Base-by-base conservation (phyloP, 164 flowering plant species). In the Vitis amurensis region DNA sequence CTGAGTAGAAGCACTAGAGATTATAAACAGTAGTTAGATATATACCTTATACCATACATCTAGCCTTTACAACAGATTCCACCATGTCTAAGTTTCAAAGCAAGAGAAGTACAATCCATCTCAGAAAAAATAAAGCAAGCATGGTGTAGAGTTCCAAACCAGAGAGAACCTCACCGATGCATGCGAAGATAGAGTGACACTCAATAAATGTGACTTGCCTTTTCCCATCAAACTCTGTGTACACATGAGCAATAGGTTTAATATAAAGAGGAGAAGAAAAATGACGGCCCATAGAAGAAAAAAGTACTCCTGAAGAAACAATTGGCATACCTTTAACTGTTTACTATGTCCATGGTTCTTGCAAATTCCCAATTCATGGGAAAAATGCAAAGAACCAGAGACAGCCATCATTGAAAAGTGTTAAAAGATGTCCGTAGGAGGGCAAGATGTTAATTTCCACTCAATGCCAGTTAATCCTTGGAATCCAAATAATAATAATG, bases 301-400 rank as follows among this genome's bases (percentile, higher is more conserved):
- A 30, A 51, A 14, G 55, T 29, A 61, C 61, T n/a, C 9, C 51
- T 13, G 44, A 37, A 61, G 11, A 67, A 63, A 51, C 44, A 17
- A 47, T 58, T 17, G 5, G 14, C 44, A 37, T 76, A 88, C 93
- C 92, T 79, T 85, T 57, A 69, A 71, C 23, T 69, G 80, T 64
- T 76, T 77, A 50, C 50, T 53, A 70, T 31, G 58, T 11, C 63
- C 61, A 67, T 70, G 74, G 76, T 79, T 78, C 73, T 76, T 81
- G 80, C 85, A 76, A 68, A 84, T 72, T 55, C 95, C 85, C 82
- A 88, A 67, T 13, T 81, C 80, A 78, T 80, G 81, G 72, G 91
- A 77, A 66, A 83, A 68, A 61, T 87, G 90, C 85, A 88, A 84
- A 30, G 90, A 83, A 82, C 90, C 80, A 71, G 81, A 63, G 52